A percentile compares a stretch with the other conserved stretches of the same genome.
Evolutionary conservation across 2,329 filamentous ascomycete species (phyloP).

Genomic region (Colletotrichum sp.): DNA sequence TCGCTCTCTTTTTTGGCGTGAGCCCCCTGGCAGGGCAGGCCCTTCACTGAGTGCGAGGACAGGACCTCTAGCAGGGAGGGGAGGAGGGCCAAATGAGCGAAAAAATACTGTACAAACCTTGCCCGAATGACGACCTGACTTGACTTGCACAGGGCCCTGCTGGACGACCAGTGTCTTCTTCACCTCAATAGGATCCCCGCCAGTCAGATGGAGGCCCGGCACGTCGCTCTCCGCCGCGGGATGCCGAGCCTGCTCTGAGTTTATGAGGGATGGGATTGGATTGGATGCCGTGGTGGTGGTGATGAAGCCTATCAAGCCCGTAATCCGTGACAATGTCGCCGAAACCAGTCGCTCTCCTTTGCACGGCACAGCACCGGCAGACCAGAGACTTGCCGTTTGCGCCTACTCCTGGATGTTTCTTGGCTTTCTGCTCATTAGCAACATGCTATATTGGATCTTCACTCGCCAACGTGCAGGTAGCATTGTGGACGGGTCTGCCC

Average conservation of each 20-base stretch:
- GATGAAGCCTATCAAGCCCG: background rate
- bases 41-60: background rate
- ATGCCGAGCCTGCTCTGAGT: background rate
- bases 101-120: background rate
- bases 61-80: background rate
- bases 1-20: background rate
- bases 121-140: background rate
- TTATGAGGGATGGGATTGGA: background rate
- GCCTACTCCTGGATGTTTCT: background rate
- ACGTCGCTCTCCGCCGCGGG: background rate
- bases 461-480: background rate
- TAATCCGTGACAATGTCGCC: background rate
- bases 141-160: background rate
- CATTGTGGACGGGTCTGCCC: background rate
- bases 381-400: slow-evolving; percentile 3
- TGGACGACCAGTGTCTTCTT: background rate
- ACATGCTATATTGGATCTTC: background rate
- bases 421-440: background rate
- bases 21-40: background rate
- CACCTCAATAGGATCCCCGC: background rate
- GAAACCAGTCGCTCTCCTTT: background rate
- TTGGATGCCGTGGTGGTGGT: background rate
- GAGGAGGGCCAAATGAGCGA: background rate
- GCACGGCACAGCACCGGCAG: background rate
- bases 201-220: background rate